A percentile compares a stretch with the other conserved stretches of the same genome.
Conservation (phyloP, 345 rosid species). For the Angophora floribunda region DNA sequence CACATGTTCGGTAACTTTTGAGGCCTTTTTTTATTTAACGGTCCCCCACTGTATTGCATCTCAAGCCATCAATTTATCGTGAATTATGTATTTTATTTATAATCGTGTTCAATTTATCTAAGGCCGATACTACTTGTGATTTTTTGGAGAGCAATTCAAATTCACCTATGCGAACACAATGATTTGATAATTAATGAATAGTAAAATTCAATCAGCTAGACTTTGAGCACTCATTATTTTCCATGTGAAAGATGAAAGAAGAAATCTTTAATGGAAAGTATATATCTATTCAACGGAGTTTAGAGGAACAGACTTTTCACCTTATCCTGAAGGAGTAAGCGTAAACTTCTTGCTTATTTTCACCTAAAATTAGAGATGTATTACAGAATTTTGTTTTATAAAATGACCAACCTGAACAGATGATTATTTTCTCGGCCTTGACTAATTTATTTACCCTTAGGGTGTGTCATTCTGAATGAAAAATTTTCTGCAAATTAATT, state of each 20-base stretch:
- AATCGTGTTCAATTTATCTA: background rate
- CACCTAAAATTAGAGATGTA: background rate
- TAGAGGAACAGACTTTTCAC: background rate
- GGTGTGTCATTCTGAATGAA: background rate
- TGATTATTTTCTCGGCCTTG: fast-evolving
- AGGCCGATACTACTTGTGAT: background rate
- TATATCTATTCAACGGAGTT: background rate
- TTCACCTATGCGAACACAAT: background rate
- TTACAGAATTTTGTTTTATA: background rate
- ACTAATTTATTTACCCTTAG: background rate
- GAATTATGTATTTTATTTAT: background rate
- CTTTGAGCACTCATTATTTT: background rate
- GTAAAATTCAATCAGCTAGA: background rate
- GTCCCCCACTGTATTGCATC: background rate
- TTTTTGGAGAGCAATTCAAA: background rate
- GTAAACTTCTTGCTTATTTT: fast-evolving
- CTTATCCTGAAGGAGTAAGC: fast-evolving
- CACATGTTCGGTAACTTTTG: background rate
- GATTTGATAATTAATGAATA: background rate
- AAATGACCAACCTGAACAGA: background rate
- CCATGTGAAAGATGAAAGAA: too few species aligned
- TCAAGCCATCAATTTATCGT: background rate
- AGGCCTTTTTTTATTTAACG: background rate
- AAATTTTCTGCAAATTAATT: fast-evolving
- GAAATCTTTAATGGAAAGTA: too few species aligned